A percentile compares a stretch with the other conserved stretches of the same genome.
These are phyloP conservation scores for Cephalotrichum gorgonifer DNA, from an alignment of 2,329 filamentous ascomycete genomes.

Conservation along the genomic window DNA sequence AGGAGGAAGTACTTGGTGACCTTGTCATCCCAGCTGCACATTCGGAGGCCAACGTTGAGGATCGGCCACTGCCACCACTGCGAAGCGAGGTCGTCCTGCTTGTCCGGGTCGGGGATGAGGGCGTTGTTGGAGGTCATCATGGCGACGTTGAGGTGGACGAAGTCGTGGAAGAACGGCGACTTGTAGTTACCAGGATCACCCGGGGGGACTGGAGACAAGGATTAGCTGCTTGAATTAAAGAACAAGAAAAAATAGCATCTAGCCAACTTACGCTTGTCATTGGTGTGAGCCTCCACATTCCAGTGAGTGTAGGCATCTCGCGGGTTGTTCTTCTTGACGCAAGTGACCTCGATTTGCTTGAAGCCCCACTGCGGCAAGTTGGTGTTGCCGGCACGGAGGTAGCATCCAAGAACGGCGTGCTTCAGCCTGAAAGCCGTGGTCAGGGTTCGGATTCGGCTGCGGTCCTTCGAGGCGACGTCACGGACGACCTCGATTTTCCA, in stretches of 20 bases:
- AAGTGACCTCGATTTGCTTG: slow-evolving; percentile 98
- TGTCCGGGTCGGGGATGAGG: slow-evolving; percentile 92
- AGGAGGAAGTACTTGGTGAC: slow-evolving; percentile 98
- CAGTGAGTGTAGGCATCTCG: slow-evolving; percentile 94
- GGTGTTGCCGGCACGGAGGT: slow-evolving; percentile 87
- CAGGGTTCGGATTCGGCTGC: slow-evolving; percentile 76
- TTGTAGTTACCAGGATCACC: slow-evolving; percentile 87
- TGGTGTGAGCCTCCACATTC: slow-evolving; percentile 94
- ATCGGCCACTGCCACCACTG: slow-evolving; percentile 99
- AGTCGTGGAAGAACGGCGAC: slow-evolving; percentile 95
- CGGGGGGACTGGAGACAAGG: slow-evolving; percentile 56
- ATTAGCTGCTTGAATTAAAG: slow-evolving; percentile 19
- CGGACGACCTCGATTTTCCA: slow-evolving; percentile 89
- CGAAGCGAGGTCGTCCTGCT: slow-evolving; percentile 95
- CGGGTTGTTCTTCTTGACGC: slow-evolving; percentile 85
- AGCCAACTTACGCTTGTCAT: slow-evolving; percentile 72
- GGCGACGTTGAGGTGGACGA: slow-evolving; percentile 93
- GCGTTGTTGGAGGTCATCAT: slow-evolving; percentile 99
- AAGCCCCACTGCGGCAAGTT: slow-evolving; percentile 99
- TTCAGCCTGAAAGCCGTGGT: slow-evolving; percentile 87
- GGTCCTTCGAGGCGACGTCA: slow-evolving; percentile 79
- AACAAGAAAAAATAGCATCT: not conserved
- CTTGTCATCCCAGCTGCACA: slow-evolving; percentile 96
- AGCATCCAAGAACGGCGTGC: slow-evolving; percentile 77
- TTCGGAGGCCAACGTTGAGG: slow-evolving; percentile 86